Evolutionary conservation across 2,329 filamentous ascomycete species (phyloP).

Genomic region (Aspergillus amoenus): DNA sequence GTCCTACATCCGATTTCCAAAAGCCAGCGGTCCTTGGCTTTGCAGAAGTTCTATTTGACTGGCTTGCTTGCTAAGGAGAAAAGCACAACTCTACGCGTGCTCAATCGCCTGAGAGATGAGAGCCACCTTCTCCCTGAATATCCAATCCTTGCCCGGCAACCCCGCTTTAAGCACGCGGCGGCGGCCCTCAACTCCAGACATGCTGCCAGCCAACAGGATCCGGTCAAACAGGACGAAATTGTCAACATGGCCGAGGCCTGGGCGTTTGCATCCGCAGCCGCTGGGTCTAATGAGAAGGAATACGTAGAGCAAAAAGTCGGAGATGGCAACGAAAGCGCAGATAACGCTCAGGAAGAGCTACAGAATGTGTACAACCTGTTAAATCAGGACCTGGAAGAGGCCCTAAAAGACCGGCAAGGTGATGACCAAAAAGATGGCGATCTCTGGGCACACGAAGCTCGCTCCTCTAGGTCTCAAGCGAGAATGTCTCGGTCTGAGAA

Average conservation of each 20-base stretch:
- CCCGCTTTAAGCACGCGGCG: conserved; percentile 36
- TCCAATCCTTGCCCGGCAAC: conserved; percentile 36
- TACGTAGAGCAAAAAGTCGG: conserved; percentile 34
- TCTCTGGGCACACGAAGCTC: conserved; percentile 34
- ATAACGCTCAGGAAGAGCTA: conserved; percentile 30
- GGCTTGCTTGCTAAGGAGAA: conserved; percentile 41
- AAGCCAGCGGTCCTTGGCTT: conserved; percentile 35
- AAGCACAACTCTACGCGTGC: conserved; percentile 32
- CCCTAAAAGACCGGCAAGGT: conserved; percentile 16
- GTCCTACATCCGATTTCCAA: conserved; percentile 36
- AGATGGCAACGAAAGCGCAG: conserved; percentile 31
- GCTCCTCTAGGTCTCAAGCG: conserved; percentile 20
- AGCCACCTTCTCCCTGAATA: conserved; percentile 46
- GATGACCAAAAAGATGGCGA: conserved; percentile 23
- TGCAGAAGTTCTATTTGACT: conserved; percentile 40
- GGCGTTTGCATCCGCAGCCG: conserved; percentile 40
- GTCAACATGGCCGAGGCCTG: conserved; percentile 38
- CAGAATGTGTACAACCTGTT: conserved; percentile 33
- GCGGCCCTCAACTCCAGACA: conserved; percentile 27
- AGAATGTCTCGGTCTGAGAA: conserved; percentile 22
- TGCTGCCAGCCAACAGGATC: conserved; percentile 15
- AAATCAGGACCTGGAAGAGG: conserved; percentile 34
- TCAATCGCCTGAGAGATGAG: conserved; percentile 43
- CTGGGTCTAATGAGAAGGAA: conserved; percentile 29
- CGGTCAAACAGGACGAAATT: conserved; percentile 30